Conservation (phyloP, 306 rosid species). For the Dalbergia cochinchinensis region DNA sequence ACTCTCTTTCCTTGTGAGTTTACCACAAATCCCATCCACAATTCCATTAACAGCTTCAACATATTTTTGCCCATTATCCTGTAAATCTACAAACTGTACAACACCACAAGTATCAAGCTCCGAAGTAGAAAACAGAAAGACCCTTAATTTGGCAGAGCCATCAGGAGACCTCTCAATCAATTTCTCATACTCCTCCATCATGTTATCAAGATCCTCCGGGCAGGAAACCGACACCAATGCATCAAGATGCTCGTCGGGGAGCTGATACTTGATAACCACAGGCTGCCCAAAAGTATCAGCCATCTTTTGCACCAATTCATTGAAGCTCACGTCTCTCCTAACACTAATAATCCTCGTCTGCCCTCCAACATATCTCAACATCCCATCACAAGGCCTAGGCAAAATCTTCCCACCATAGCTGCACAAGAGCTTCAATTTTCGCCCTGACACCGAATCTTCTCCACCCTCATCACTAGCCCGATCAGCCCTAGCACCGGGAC, state of each 20-base stretch:
- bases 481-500: slow-evolving; percentile 54
- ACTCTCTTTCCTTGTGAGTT: slow-evolving; percentile 73
- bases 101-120: slow-evolving; percentile 70
- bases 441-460: slow-evolving; percentile 64
- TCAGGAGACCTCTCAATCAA: slow-evolving; percentile 76
- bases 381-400: slow-evolving; percentile 91
- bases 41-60: slow-evolving; percentile 92
- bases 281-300: slow-evolving; percentile 72
- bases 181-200: slow-evolving; percentile 93
- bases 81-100: slow-evolving; percentile 60
- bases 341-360: slow-evolving; percentile 86
- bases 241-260: slow-evolving; percentile 97
- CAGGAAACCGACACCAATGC: slow-evolving; percentile 92
- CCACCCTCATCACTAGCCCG: slow-evolving; percentile 70
- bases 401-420: slow-evolving; percentile 92
- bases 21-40: slow-evolving; percentile 57
- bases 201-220: slow-evolving; percentile 90
- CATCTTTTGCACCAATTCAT: slow-evolving; percentile 80
- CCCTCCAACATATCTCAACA: slow-evolving; percentile 96
- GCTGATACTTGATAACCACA: slow-evolving; percentile 89
- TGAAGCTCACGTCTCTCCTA: slow-evolving; percentile 69
- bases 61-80: slow-evolving; percentile 75
- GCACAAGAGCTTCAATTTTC: slow-evolving; percentile 80
- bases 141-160: slow-evolving; percentile 80
- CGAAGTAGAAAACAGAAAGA: slow-evolving; percentile 80